A percentile compares a stretch with the other conserved stretches of the same genome.
Conservation (phyloP, 768 basidiomycete genomes). For the Phanerochaete sordida region DNA sequence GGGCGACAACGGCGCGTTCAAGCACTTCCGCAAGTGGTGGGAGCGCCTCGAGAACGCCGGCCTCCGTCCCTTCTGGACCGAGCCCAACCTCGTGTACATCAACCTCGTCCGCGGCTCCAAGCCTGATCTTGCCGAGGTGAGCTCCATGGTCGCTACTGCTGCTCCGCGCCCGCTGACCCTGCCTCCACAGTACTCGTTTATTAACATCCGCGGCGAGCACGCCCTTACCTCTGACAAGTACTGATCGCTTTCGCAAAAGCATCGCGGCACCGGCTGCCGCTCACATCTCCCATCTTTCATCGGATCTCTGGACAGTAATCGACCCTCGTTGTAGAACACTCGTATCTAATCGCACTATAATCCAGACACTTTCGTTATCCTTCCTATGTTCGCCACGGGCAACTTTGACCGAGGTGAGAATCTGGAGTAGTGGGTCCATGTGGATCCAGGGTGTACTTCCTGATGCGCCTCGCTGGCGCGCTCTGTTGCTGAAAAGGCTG, state of each 20-base stretch:
- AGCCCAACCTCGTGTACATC: slow-evolving; percentile 45
- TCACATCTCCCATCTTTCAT: neutral
- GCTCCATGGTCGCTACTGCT: neutral
- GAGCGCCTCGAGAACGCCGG: slow-evolving; percentile 61
- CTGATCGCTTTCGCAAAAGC: neutral
- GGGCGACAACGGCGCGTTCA: slow-evolving; percentile 31
- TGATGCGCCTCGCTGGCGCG: no score
- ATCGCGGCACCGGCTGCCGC: neutral
- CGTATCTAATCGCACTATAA: no score
- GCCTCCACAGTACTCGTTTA: slow-evolving; percentile 45
- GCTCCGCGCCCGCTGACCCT: neutral
- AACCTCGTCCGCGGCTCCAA: slow-evolving; percentile 32
- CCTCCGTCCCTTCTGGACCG: slow-evolving; percentile 68
- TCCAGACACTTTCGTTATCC: no score
- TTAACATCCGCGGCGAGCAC: slow-evolving; percentile 42
- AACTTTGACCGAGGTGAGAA: no score
- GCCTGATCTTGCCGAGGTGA: slow-evolving; percentile 38
- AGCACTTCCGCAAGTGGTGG: slow-evolving; percentile 61
- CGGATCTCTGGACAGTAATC: neutral
- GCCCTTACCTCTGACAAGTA: slow-evolving; percentile 20
- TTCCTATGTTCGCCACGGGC: no score
- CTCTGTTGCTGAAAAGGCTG: no score
- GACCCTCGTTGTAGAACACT: neutral
- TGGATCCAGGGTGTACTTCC: no score
- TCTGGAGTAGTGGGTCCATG: no score